These are phyloP conservation scores for Linnemannia hyalina DNA, from an alignment of 192 early-diverging fungal genomes.

Conservation along the genomic window DNA sequence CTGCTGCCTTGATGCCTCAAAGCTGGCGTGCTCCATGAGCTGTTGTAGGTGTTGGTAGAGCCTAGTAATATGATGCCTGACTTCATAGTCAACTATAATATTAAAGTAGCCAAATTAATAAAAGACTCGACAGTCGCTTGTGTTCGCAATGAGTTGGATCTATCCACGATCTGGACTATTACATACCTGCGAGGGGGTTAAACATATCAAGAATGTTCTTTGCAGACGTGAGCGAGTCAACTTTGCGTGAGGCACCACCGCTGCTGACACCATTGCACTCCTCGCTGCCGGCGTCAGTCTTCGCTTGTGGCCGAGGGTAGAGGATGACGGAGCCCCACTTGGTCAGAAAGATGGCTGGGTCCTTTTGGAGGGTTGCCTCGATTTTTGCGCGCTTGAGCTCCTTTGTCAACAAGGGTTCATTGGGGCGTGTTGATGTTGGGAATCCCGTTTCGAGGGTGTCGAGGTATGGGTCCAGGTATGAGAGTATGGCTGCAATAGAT, in stretches of 20 bases:
- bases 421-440: conserved; percentile 46
- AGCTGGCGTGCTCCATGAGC: conserved; percentile 24
- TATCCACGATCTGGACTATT: background rate
- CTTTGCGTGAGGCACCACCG: background rate
- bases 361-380: conserved; percentile 9
- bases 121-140: too few species aligned
- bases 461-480: conserved; percentile 43
- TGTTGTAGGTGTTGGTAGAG: conserved; percentile 41
- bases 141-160: background rate
- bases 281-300: background rate
- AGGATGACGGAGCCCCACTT: conserved; percentile 52
- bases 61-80: conserved; percentile 35
- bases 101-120: background rate
- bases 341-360: conserved; percentile 46
- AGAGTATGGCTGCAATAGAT: conserved; percentile 37
- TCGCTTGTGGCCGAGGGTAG: conserved; percentile 33
- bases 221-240: background rate
- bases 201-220: conserved; percentile 41
- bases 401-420: conserved; percentile 29
- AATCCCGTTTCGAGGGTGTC: conserved; percentile 47
- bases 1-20: conserved; percentile 3
- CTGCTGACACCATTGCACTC: background rate
- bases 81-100: conserved; percentile 35
- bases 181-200: conserved; percentile 29
- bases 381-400: conserved; percentile 44